Conservation (phyloP, 805 yeast genomes). For the Teunomyces funiuensis region DNA sequence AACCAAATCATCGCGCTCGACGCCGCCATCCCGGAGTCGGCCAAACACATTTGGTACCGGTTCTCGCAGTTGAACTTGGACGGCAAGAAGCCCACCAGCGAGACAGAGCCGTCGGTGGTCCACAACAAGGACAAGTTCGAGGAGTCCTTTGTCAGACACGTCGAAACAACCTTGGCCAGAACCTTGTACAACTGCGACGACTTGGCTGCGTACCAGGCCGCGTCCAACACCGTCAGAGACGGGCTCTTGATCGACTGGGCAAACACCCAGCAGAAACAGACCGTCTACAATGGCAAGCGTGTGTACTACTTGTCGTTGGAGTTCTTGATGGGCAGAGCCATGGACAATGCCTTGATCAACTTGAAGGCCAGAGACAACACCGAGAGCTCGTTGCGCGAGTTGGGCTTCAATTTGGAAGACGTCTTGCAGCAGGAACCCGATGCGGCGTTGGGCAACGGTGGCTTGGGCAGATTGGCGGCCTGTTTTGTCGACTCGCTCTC, state of each 20-base stretch:
- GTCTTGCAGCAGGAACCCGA: slow-evolving; percentile 84
- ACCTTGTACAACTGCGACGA: slow-evolving; percentile 90
- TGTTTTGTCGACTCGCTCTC: slow-evolving; percentile 89
- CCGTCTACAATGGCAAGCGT: slow-evolving; percentile 78
- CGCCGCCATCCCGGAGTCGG: slow-evolving; percentile 73
- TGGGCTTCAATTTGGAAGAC: slow-evolving; percentile 89
- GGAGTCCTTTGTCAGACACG: slow-evolving; percentile 72
- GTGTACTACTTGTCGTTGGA: slow-evolving; percentile 85
- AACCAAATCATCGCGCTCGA: slow-evolving; percentile 84
- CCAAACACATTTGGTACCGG: slow-evolving; percentile 76
- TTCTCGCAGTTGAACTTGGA: slow-evolving; percentile 49
- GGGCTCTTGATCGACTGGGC: slow-evolving; percentile 85
- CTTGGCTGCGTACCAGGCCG: slow-evolving; percentile 89
- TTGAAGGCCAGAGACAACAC: slow-evolving; percentile 65
- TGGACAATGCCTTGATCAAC: slow-evolving; percentile 91
- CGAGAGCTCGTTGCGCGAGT: slow-evolving; percentile 46
- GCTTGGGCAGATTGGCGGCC: slow-evolving; percentile 91
- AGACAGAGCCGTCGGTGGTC: slow-evolving; percentile 13
- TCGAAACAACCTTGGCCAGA: slow-evolving; percentile 88
- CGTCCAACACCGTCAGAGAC: slow-evolving; percentile 77
- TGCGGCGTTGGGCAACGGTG: slow-evolving; percentile 95
- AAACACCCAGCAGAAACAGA: slow-evolving; percentile 87
- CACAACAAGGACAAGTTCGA: slow-evolving; percentile 58
- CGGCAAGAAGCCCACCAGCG: slow-evolving; percentile 36
- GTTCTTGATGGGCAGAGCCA: slow-evolving; percentile 91